A percentile compares a stretch with the other conserved stretches of the same genome.
Evolutionary conservation across 176 grass and related monocot species (phyloP).

Genomic region (Poa annua): DNA sequence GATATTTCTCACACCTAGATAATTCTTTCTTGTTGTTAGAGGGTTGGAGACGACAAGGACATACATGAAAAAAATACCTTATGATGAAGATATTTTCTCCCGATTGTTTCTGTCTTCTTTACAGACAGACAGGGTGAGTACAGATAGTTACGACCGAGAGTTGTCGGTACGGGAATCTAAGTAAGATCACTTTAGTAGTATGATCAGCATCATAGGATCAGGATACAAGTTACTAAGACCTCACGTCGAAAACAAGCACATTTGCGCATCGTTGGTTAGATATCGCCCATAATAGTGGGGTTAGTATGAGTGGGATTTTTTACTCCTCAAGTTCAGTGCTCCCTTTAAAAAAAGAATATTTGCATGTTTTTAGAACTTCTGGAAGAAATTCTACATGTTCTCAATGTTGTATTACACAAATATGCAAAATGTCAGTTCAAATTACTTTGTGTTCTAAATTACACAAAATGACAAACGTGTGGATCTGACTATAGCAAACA

Average conservation of each 20-base stretch:
- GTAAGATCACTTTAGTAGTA: not conserved
- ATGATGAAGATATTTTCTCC: not conserved
- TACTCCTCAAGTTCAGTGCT: no score
- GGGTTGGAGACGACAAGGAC: not conserved
- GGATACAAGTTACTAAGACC: not conserved
- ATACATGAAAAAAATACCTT: not conserved
- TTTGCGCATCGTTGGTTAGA: not conserved
- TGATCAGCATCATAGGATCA: not conserved
- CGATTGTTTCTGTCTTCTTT: not conserved
- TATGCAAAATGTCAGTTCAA: no score
- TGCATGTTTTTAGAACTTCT: no score
- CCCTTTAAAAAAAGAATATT: no score
- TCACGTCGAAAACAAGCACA: not conserved
- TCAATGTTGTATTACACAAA: no score
- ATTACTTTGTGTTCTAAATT: no score
- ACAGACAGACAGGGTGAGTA: not conserved
- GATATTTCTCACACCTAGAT: conserved; percentile 3
- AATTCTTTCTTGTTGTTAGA: not conserved
- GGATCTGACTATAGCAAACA: no score
- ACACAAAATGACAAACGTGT: no score
- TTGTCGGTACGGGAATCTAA: not conserved
- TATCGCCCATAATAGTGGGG: not conserved
- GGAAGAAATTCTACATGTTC: no score
- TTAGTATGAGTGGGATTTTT: no score
- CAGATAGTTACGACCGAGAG: not conserved